These are phyloP conservation scores for Volvox carteri DNA, from an alignment of 163 green algal species.

Conservation along the genomic window DNA sequence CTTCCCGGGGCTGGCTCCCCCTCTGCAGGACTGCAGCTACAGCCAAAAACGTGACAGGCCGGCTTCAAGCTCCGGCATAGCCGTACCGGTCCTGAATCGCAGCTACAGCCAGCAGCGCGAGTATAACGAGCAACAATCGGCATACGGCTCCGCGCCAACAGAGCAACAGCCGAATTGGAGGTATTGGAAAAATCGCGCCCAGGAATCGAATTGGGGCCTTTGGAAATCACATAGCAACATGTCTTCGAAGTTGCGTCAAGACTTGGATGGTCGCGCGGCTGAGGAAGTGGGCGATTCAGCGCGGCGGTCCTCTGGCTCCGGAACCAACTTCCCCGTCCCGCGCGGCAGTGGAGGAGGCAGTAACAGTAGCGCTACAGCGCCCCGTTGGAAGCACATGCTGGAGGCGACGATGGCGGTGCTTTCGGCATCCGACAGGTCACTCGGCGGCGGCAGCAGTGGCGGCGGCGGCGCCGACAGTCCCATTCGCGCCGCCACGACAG, in stretches of 20 bases:
- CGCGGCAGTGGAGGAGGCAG: not conserved
- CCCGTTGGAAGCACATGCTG: slow-evolving; percentile 10
- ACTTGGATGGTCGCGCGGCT: not conserved
- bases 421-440: not conserved
- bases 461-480: not conserved
- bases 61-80: no score
- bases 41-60: no score
- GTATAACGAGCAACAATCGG: no score
- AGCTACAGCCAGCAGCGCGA: not conserved
- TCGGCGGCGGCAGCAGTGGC: not conserved
- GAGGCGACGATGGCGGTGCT: not conserved
- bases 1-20: not conserved
- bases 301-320: not conserved
- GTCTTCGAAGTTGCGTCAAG: not conserved
- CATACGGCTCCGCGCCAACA: not conserved
- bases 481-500: not conserved
- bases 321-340: not conserved
- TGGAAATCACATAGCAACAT: slow-evolving; percentile 14
- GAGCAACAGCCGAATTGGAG: not conserved
- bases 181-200: not conserved
- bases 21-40: no score
- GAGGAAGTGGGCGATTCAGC: not conserved
- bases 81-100: not conserved
- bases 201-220: slow-evolving; percentile 1
- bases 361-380: not conserved